phyloP scores from a whole-genome alignment of 1,139 yeast genomes.

The Nakaseomyces kungkrabaensis region DNA sequence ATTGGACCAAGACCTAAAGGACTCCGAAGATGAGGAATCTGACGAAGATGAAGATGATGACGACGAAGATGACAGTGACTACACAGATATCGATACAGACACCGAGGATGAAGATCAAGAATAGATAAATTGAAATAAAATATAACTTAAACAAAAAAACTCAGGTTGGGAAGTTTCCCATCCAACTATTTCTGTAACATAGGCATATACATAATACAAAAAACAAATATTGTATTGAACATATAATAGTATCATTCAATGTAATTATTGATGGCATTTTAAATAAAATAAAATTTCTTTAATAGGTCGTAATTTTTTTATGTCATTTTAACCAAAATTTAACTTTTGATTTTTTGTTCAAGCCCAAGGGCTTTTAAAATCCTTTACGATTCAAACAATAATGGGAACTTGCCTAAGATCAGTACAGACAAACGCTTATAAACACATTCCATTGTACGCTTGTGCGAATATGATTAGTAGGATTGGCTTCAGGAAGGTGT shows the following conservation, averaged over 20 bases:
- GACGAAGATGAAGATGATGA: slow-evolving; percentile 35
- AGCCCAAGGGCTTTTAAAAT: too few relatives aligned
- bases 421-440: too few relatives aligned
- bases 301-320: neutral
- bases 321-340: neutral
- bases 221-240: neutral
- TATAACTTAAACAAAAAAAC: neutral
- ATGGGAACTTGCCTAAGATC: too few relatives aligned
- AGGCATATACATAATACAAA: neutral
- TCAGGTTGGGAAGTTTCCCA: too few relatives aligned
- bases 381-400: too few relatives aligned
- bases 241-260: too few relatives aligned
- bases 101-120: slow-evolving; percentile 30
- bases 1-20: slow-evolving; percentile 6
- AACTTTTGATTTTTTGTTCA: too few relatives aligned
- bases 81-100: slow-evolving; percentile 37
- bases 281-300: too few relatives aligned
- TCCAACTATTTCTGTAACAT: neutral
- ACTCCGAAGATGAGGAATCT: slow-evolving; percentile 18
- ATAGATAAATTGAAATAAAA: neutral
- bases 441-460: too few relatives aligned
- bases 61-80: slow-evolving; percentile 38
- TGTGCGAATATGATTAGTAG: neutral
- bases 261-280: too few relatives aligned
- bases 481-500: neutral